These are phyloP conservation scores for Ophiostoma tasmaniense DNA, from an alignment of 2,329 filamentous ascomycete genomes.

Conservation along the genomic window DNA sequence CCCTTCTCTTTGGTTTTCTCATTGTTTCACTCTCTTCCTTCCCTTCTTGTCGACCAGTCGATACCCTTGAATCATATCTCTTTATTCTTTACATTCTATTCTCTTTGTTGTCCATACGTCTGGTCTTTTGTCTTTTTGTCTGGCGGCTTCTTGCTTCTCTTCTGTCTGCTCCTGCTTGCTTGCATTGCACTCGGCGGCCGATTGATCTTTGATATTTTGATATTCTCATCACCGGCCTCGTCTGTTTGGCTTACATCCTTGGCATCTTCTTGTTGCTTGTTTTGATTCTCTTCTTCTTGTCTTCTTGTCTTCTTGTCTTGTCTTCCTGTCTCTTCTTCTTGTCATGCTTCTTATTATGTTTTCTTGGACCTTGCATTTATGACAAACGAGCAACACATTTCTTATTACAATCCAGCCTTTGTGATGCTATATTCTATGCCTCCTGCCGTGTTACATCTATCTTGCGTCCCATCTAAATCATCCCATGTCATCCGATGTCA, in stretches of 20 bases:
- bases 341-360: not conserved
- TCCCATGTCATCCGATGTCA: not conserved
- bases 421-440: not conserved
- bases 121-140: too few species aligned
- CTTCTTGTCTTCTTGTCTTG: not conserved
- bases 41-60: not conserved
- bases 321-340: not conserved
- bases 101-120: not conserved
- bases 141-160: not conserved
- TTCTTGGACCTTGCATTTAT: not conserved
- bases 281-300: not conserved
- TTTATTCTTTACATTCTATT: not conserved
- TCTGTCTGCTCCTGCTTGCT: too few species aligned
- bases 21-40: not conserved
- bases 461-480: not conserved
- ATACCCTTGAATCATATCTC: not conserved
- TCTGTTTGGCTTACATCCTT: not conserved
- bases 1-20: not conserved
- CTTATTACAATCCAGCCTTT: not conserved
- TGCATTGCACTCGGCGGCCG: not conserved
- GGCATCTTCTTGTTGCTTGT: not conserved
- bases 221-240: not conserved
- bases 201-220: not conserved
- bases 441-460: too few species aligned
- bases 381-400: not conserved